phyloP scores from a whole-genome alignment of 2,329 filamentous ascomycete species.

The Aspergillus brasiliensis region DNA sequence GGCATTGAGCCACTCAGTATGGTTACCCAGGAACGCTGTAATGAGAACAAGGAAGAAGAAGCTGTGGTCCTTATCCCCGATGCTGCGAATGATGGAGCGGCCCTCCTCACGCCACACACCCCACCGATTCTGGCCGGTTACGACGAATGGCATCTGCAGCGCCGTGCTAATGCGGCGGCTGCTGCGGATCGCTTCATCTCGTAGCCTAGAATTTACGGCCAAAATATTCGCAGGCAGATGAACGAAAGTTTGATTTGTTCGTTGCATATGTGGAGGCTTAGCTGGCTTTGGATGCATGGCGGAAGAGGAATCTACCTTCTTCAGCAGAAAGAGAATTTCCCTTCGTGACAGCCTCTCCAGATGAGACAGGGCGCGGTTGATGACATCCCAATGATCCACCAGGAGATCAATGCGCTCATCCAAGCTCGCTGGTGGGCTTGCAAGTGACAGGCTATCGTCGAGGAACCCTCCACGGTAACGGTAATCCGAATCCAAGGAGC shows the following conservation, averaged over 20 bases:
- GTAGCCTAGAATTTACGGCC: conserved; percentile 47
- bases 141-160: conserved; percentile 58
- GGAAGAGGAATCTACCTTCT: conserved; percentile 48
- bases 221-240: conserved; percentile 55
- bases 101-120: conserved; percentile 64
- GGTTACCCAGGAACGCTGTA: conserved; percentile 61
- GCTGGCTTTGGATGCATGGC: conserved; percentile 45
- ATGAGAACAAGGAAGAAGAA: conserved; percentile 62
- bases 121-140: conserved; percentile 61
- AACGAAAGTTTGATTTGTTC: conserved; percentile 51
- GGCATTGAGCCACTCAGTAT: conserved; percentile 61
- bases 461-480: conserved; percentile 40
- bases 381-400: conserved; percentile 62
- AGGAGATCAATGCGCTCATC: conserved; percentile 59
- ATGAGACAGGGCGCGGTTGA: conserved; percentile 57
- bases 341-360: conserved; percentile 55
- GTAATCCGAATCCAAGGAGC: conserved; percentile 46
- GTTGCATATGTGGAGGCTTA: conserved; percentile 51
- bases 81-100: conserved; percentile 57
- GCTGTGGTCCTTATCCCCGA: conserved; percentile 59
- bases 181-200: conserved; percentile 50
- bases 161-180: conserved; percentile 56
- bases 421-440: conserved; percentile 50
- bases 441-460: conserved; percentile 47
- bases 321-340: conserved; percentile 54